Base-by-base conservation (phyloP, 352 stramenopile species). In the Globisporangium recalcitrans region DNA sequence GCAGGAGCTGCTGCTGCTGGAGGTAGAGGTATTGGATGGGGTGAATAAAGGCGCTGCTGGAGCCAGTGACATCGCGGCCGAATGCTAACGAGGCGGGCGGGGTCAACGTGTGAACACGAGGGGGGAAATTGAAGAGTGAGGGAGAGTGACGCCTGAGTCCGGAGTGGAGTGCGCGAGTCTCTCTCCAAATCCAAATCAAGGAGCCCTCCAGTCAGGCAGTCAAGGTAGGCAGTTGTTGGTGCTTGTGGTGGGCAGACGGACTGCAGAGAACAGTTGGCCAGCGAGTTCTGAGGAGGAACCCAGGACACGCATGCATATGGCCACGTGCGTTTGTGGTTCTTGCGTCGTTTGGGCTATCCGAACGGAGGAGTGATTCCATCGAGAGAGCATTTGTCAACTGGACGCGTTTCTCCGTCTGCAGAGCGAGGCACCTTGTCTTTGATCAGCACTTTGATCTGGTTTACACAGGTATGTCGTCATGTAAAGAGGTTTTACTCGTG, bases 91-190 rank as follows among this genome's bases (percentile, higher is more conserved):
- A 19, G 40, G 58, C 13, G 46, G 21, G 9, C n/a, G 14, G 44
- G 19, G 48, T 63, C 58, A 63, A 63, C 58, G 58, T 63, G 58
- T 22, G 58, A 51, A 38, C 46, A 58, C 59, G 51, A 57, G 59
- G 51, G 19, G 48, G 58, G 19, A 32, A 36, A 59, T 64, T 53
- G 34, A 36, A 52, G 24, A 64, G 38, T 64, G 58, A 64, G 58
- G 19, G 29, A 38, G 24, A 32, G 53, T 46, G 21, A 46, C n/a
- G n/a, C n/a, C n/a, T n/a, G n/a, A n/a, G n/a, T n/a, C n/a, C n/a
- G n/a, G n/a, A n/a, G n/a, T n/a, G n/a, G n/a, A n/a, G n/a, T n/a
- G n/a, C n/a, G n/a, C n/a, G n/a, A n/a, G n/a, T n/a, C n/a, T n/a
- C n/a, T n/a, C n/a, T n/a, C n/a, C n/a, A n/a, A n/a, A n/a, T n/a